Evolutionary conservation across 83 land plant genomes (phyloP).

Genomic region (Diphasiastrum complanatum): DNA sequence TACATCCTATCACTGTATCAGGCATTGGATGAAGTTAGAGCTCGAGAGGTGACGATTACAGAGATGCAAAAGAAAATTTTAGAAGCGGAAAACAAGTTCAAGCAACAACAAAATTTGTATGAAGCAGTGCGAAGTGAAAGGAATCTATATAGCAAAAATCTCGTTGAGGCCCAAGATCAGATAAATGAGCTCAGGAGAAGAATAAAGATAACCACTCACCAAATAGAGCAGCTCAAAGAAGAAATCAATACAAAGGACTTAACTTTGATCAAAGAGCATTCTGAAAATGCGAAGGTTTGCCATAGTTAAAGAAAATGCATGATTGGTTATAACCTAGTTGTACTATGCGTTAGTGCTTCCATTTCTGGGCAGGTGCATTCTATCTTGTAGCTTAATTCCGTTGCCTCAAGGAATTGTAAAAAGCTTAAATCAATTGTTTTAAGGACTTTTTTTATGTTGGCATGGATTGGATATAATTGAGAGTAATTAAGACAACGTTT

Average conservation of each 20-base stretch:
- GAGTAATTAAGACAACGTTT: no score
- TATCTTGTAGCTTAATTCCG: no score
- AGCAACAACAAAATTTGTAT: constrained; percentile 30
- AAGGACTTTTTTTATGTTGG: no score
- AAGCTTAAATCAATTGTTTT: no score
- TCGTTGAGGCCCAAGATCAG: constrained; percentile 34
- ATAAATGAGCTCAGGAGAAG: constrained; percentile 30
- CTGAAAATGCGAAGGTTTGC: constrained; percentile 20
- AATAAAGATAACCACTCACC: constrained; percentile 30
- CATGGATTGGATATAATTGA: no score
- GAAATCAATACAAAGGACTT: constrained; percentile 25
- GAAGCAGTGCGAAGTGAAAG: constrained; percentile 32
- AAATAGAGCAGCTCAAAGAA: constrained; percentile 31
- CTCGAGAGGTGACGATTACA: constrained; percentile 20
- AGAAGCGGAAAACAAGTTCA: constrained; percentile 21
- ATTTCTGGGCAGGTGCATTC: no score
- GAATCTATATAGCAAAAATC: constrained; percentile 23
- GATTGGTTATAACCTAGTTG: not conserved
- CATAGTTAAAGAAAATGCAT: not conserved
- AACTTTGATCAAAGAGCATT: constrained; percentile 30
- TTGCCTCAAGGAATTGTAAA: no score
- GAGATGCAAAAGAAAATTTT: constrained; percentile 29
- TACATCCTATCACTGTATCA: not conserved
- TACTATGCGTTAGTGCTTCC: no score
- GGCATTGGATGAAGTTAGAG: constrained; percentile 29